Base-by-base conservation (phyloP, 352 stramenopile genomes). In the Pythium guiyangense region DNA sequence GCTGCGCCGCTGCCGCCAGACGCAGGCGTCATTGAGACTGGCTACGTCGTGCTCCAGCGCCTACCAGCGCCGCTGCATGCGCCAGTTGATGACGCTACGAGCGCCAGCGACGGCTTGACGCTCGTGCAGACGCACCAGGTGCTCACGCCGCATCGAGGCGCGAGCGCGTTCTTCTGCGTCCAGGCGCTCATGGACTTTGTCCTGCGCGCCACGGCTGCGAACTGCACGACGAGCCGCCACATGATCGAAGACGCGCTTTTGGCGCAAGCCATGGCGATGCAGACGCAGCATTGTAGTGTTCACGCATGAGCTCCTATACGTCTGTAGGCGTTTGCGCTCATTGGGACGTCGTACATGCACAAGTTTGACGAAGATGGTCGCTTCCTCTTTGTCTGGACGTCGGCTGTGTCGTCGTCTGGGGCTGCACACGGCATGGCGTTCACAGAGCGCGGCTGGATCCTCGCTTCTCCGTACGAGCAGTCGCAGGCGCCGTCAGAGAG, bases 1-100 rank as follows among this genome's bases (percentile, higher is more conserved):
- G 71, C 69, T 14, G 63, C 58, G 17, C 69, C 66, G 0, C 59
- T 83, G 43, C 64, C 73, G 2, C 71, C 70, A 43, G 64, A 80
- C 37, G 54, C 66, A 18, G 46, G 55, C 10, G 77, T 86, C 49
- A 59, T 74, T 9, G 71, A 81, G 56, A 65, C 68, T 43, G 71
- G 70, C 6, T 86, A 70, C 64, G 39, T 75, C 18, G 53, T 81
- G n/a, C 56, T 81, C 14, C 60, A 74, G 46, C 64, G 63, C 47
- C 18, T 22, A 11, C 4, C 20, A 52, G 35, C 47, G 46, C 26
- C 49, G 20, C 22, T 39, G 3, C 39, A 31, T 9, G 59, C 45
- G 10, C 22, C 15, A 26, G 31, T 11, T 6, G 10, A 27, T 14
- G 29, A 6, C 20, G 25, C 22, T n/a, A n/a, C n/a, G 11, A 35